Conservation (phyloP, 495 filamentous ascomycete species). For the Penicillium crystallinum region DNA sequence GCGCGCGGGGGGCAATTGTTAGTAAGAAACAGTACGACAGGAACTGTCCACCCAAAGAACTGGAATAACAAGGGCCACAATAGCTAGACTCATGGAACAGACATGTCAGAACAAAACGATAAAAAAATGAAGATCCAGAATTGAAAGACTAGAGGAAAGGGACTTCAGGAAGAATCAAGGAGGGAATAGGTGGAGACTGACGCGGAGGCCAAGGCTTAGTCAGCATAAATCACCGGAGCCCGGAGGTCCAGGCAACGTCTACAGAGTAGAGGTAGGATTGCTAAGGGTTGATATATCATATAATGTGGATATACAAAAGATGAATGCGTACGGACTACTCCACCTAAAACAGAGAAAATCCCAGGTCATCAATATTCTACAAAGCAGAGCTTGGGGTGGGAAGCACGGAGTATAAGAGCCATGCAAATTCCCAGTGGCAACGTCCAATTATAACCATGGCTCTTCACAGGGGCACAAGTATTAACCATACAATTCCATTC, state of each 20-base stretch:
- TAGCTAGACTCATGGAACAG: conserved; percentile 16
- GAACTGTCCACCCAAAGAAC: conserved; percentile 26
- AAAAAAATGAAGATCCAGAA: conserved; percentile 11
- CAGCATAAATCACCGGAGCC: background rate
- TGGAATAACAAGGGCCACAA: conserved; percentile 3
- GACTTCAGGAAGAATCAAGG: conserved; percentile 8
- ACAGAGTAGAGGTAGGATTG: background rate
- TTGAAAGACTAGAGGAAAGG: conserved; percentile 11
- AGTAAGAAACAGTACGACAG: conserved; percentile 10
- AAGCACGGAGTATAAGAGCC: too few species aligned
- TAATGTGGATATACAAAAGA: too few species aligned
- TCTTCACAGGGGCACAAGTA: background rate
- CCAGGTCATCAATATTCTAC: too few species aligned
- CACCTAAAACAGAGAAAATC: too few species aligned
- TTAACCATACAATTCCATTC: background rate
- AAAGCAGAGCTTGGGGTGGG: too few species aligned
- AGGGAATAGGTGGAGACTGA: conserved; percentile 22
- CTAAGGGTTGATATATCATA: background rate
- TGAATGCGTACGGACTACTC: too few species aligned
- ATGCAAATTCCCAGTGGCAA: background rate
- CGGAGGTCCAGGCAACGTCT: background rate
- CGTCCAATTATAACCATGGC: background rate
- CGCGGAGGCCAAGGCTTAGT: conserved; percentile 20
- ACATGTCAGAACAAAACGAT: conserved; percentile 11
- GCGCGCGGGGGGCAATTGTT: conserved; percentile 10